Conservation (phyloP, 2,329 filamentous ascomycete species). For the Fonsecaea erecta region DNA sequence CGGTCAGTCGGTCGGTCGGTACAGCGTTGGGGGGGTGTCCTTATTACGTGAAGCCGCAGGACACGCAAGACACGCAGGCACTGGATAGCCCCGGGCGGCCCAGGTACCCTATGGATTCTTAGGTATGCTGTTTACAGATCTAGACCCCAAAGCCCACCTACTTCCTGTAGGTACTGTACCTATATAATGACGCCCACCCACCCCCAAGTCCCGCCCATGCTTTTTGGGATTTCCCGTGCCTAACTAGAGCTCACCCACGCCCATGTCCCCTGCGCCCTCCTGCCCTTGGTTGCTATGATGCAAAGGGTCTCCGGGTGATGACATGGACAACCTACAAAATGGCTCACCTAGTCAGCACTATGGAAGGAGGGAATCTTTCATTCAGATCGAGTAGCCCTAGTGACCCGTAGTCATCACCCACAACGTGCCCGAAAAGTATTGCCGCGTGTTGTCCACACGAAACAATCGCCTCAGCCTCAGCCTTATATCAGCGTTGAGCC, state of each 20-base stretch:
- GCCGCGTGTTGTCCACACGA: background rate
- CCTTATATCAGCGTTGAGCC: background rate
- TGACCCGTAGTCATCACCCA: background rate
- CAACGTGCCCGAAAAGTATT: background rate
- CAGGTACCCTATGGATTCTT: background rate
- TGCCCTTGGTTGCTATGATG: background rate
- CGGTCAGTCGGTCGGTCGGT: background rate
- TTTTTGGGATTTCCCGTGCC: background rate
- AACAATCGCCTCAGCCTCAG: background rate
- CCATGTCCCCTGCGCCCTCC: constrained; percentile 2
- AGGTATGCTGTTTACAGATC: background rate
- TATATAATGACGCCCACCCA: background rate
- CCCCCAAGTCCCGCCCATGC: background rate
- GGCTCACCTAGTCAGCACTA: constrained; percentile 14
- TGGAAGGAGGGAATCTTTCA: background rate
- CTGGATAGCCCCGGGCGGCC: background rate
- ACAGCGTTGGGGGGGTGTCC: background rate
- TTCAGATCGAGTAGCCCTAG: background rate
- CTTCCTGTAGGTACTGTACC: background rate
- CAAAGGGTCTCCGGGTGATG: constrained; percentile 1
- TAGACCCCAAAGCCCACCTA: background rate
- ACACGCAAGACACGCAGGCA: background rate
- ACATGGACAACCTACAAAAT: constrained; percentile 2
- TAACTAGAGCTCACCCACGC: constrained; percentile 5
- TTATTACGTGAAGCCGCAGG: constrained; percentile 2